phyloP scores from a whole-genome alignment of 2,329 filamentous ascomycete genomes.

The Eurotiales sp. region DNA sequence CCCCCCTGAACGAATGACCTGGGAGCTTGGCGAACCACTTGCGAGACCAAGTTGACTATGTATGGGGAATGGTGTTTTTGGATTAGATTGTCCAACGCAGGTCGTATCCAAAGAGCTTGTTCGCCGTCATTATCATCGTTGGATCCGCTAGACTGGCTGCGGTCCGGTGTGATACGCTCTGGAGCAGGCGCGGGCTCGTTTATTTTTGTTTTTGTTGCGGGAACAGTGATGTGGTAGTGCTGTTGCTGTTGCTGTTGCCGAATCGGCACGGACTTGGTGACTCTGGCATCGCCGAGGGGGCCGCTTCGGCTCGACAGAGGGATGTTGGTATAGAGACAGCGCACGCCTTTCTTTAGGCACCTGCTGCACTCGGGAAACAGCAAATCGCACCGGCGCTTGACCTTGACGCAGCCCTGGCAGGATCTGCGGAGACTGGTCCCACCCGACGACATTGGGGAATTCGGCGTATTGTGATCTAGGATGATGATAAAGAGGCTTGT shows the following conservation, averaged over 20 bases:
- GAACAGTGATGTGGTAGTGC: background rate
- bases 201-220: background rate
- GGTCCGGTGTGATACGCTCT: background rate
- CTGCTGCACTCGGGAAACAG: constrained; percentile 23
- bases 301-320: constrained; percentile 17
- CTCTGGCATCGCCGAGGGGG: background rate
- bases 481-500: too few relatives aligned
- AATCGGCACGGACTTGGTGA: constrained; percentile 1
- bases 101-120: constrained; percentile 12
- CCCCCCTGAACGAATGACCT: constrained; percentile 19
- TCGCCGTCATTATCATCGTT: background rate
- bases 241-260: background rate
- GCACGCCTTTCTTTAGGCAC: constrained; percentile 19
- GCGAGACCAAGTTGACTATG: constrained; percentile 21
- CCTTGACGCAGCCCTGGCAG: constrained; percentile 25
- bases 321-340: constrained; percentile 25
- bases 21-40: constrained; percentile 20
- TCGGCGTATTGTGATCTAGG: too few relatives aligned
- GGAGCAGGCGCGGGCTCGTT: background rate
- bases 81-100: constrained; percentile 20
- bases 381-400: constrained; percentile 28
- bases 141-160: background rate
- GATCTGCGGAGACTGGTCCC: constrained; percentile 25
- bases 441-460: constrained; percentile 7
- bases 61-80: constrained; percentile 21